phyloP scores from a whole-genome alignment of 1,284 basidiomycete species.

The Rhodotorula sp. region DNA sequence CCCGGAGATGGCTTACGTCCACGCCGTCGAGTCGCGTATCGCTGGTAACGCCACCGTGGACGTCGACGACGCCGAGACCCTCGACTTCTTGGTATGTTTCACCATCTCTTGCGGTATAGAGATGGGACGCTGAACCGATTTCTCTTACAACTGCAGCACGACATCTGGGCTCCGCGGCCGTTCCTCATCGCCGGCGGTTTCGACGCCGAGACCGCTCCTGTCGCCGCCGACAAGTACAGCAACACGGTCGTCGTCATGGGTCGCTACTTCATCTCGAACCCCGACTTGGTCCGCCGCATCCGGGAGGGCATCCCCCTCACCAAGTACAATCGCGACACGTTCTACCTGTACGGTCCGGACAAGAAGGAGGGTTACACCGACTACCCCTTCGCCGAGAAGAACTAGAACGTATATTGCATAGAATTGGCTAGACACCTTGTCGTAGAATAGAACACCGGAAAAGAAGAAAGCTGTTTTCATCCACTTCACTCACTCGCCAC shows the following conservation, averaged over 20 bases:
- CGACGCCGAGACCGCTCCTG: slow-evolving; percentile 43
- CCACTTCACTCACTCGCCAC: no score
- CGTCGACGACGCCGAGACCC: slow-evolving; percentile 23
- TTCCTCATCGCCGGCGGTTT: slow-evolving; percentile 48
- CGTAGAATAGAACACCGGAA: no score
- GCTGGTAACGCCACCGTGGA: slow-evolving; percentile 33
- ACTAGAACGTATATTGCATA: background rate
- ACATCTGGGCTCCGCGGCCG: slow-evolving; percentile 25
- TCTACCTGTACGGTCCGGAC: slow-evolving; percentile 30
- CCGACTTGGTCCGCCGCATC: slow-evolving; percentile 58
- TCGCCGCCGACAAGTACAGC: slow-evolving; percentile 47
- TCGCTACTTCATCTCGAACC: slow-evolving; percentile 54
- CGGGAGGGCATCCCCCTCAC: slow-evolving; percentile 46
- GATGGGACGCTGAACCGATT: background rate
- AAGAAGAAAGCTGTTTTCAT: no score
- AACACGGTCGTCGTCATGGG: slow-evolving; percentile 55
- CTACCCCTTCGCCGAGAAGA: slow-evolving; percentile 23
- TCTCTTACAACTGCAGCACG: slow-evolving; percentile 5
- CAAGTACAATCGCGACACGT: slow-evolving; percentile 35
- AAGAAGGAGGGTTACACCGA: slow-evolving; percentile 34
- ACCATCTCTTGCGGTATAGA: no score
- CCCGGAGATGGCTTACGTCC: slow-evolving; percentile 58
- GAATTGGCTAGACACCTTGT: background rate
- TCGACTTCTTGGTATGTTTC: slow-evolving; percentile 33
- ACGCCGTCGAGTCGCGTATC: slow-evolving; percentile 49